Conservation (phyloP, 441 rosid genomes). For the Pelargonium myrrhifolium region DNA sequence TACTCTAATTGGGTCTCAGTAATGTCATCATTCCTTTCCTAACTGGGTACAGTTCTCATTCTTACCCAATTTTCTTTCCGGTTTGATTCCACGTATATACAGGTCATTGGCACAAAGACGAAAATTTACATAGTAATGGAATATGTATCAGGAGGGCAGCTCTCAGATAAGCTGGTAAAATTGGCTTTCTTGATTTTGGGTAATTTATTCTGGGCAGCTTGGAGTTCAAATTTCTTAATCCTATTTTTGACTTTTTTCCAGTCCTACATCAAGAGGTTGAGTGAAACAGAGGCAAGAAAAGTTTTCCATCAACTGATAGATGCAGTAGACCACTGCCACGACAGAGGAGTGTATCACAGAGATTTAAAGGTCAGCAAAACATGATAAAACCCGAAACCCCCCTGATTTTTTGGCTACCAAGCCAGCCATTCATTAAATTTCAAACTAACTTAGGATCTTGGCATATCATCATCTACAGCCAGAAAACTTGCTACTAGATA, state of each 20-base stretch:
- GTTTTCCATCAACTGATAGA: constrained; percentile 77
- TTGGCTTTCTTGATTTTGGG: neutral
- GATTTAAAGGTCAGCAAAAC: constrained; percentile 57
- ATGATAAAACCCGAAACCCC: neutral
- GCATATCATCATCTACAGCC: neutral
- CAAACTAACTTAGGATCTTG: neutral
- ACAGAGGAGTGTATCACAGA: constrained; percentile 83
- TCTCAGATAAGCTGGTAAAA: constrained; percentile 71
- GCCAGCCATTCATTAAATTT: neutral
- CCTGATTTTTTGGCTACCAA: neutral
- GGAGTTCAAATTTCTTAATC: constrained; percentile 1
- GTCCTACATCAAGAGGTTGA: constrained; percentile 43
- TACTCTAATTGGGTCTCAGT: neutral
- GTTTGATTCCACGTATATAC: constrained; percentile 1
- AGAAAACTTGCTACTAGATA: neutral
- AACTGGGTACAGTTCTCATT: neutral
- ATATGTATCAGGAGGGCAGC: constrained; percentile 73
- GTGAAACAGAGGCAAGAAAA: constrained; percentile 69
- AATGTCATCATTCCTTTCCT: neutral
- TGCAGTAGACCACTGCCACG: constrained; percentile 78
- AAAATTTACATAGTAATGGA: constrained; percentile 88
- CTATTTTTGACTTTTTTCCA: constrained; percentile 13
- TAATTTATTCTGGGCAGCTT: neutral
- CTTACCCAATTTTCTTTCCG: neutral
- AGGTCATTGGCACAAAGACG: constrained; percentile 82